A percentile compares a stretch with the other conserved stretches of the same genome.
Evolutionary conservation across 768 basidiomycete species (phyloP).

Genomic region (Tylopilus sp.): DNA sequence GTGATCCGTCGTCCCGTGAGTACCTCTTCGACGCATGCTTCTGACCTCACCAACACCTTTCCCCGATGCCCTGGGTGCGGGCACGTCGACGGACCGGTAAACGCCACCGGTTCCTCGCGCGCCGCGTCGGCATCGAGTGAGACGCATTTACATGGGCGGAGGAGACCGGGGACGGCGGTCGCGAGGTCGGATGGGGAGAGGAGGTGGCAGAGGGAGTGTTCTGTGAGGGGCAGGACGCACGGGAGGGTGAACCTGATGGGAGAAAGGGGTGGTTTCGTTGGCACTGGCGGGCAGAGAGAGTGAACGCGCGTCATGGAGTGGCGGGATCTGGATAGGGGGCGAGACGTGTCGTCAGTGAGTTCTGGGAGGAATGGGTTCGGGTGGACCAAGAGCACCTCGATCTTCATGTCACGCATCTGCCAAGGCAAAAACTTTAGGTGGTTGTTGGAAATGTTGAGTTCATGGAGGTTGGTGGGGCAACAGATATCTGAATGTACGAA

Average conservation of each 20-base stretch:
- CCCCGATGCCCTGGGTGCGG: slow-evolving; percentile 36
- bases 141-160: slow-evolving; percentile 23
- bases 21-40: slow-evolving; percentile 61
- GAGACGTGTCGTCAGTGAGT: slow-evolving; percentile 13
- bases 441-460: slow-evolving; percentile 63
- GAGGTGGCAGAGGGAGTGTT: slow-evolving; percentile 38
- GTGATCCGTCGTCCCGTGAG: slow-evolving; percentile 61
- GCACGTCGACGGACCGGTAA: slow-evolving; percentile 37
- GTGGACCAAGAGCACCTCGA: slow-evolving; percentile 44
- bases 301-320: slow-evolving; percentile 13
- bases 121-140: slow-evolving; percentile 7
- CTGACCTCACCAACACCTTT: slow-evolving; percentile 46
- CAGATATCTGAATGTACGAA: slow-evolving; percentile 63
- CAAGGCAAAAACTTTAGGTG: slow-evolving; percentile 56
- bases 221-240: slow-evolving; percentile 31
- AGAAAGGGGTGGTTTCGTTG: slow-evolving; percentile 16
- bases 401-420: slow-evolving; percentile 57
- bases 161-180: slow-evolving; percentile 28
- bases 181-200: slow-evolving; percentile 29
- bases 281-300: slow-evolving; percentile 1
- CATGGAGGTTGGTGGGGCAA: slow-evolving; percentile 48
- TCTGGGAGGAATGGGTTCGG: slow-evolving; percentile 58
- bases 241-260: slow-evolving; percentile 19
- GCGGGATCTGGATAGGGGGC: slow-evolving; percentile 3
- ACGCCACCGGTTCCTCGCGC: background rate